Conservation (phyloP, 140 eudicot genomes). For the Oenanthe javanica region DNA sequence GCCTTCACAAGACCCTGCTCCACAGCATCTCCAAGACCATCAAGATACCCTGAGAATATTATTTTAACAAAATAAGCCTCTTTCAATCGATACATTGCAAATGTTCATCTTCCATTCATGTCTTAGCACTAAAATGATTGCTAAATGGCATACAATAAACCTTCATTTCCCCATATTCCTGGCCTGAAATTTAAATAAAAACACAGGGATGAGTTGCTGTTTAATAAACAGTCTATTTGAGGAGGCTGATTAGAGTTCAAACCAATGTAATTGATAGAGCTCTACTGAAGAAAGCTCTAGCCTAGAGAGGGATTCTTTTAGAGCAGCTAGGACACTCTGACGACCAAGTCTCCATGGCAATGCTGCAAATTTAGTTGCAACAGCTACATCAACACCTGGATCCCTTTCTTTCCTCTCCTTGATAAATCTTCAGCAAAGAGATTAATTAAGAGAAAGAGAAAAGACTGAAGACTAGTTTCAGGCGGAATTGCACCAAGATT, state of each 20-base stretch:
- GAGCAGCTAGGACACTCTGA: constrained; percentile 73
- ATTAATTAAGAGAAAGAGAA: not conserved
- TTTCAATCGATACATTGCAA: not conserved
- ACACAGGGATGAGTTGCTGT: constrained; percentile 10
- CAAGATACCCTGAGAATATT: constrained; percentile 71
- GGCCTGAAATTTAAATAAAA: constrained; percentile 60
- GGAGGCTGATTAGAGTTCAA: constrained; percentile 18
- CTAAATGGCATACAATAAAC: constrained; percentile 22
- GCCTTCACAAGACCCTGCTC: constrained; percentile 98
- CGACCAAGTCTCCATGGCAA: constrained; percentile 99
- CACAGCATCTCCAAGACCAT: constrained; percentile 98
- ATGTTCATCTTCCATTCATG: not conserved
- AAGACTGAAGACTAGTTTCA: not conserved
- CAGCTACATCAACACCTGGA: constrained; percentile 72
- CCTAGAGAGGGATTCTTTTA: constrained; percentile 75
- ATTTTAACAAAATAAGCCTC: constrained; percentile 15
- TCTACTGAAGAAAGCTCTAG: constrained; percentile 83
- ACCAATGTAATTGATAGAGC: constrained; percentile 99
- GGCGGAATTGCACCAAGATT: not conserved
- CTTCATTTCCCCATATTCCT: constrained; percentile 98
- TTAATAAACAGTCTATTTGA: not conserved
- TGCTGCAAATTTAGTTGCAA: constrained; percentile 95
- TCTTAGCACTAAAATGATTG: not conserved
- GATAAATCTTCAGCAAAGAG: constrained; percentile 50
- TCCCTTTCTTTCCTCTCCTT: constrained; percentile 65